Evolutionary conservation across 2,329 filamentous ascomycete genomes (phyloP).

Genomic region (Colletotrichum incanum): DNA sequence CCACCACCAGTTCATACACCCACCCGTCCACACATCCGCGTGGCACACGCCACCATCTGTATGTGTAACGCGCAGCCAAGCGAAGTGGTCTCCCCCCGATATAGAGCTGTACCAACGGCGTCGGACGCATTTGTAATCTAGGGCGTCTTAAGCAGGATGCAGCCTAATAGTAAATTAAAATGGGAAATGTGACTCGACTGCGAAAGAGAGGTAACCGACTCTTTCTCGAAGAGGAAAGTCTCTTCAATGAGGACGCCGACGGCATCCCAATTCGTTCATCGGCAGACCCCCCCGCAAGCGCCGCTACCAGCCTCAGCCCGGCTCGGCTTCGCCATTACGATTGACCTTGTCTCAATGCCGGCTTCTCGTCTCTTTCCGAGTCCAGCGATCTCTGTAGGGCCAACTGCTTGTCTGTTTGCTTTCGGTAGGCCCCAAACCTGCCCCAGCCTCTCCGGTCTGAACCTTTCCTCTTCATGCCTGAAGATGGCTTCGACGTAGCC

Average conservation of each 20-base stretch:
- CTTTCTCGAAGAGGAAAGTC: background rate
- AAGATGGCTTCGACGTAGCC: slow-evolving; percentile 33
- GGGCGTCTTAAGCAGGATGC: background rate
- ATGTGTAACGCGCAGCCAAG: slow-evolving; percentile 1
- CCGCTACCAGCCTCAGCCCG: slow-evolving; percentile 27
- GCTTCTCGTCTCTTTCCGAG: background rate
- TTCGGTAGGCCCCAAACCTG: slow-evolving; percentile 3
- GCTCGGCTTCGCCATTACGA: slow-evolving; percentile 29
- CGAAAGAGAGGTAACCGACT: background rate
- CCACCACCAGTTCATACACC: background rate
- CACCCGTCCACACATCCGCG: background rate
- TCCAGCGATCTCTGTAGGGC: background rate
- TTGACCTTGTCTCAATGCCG: slow-evolving; percentile 26
- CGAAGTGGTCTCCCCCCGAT: background rate
- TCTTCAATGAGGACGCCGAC: background rate
- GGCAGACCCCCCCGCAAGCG: slow-evolving; percentile 9
- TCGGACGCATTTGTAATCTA: background rate
- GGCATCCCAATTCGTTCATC: slow-evolving; percentile 7
- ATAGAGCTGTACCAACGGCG: slow-evolving; percentile 5
- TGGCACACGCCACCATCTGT: slow-evolving; percentile 7
- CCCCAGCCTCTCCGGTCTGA: slow-evolving; percentile 27
- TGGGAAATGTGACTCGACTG: background rate
- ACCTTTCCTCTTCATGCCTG: slow-evolving; percentile 13
- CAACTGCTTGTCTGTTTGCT: slow-evolving; percentile 7
- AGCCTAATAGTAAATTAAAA: background rate